phyloP scores from a whole-genome alignment of 495 filamentous ascomycete species.

The Penicillium mononematosum region DNA sequence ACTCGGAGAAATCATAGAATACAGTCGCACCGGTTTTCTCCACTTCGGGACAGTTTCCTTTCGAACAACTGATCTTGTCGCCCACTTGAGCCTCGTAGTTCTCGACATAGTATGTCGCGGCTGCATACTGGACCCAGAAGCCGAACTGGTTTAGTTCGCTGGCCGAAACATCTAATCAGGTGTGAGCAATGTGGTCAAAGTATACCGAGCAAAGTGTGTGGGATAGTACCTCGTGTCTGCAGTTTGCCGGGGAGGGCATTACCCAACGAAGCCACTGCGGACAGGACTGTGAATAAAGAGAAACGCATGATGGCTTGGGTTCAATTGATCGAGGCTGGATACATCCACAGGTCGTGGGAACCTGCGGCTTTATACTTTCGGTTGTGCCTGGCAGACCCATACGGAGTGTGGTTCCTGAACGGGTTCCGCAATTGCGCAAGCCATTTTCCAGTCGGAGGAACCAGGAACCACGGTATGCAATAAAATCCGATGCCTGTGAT shows the following conservation, averaged over 20 bases:
- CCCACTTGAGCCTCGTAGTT: conserved; percentile 41
- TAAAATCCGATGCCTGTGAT: not conserved
- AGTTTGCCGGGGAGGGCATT: conserved; percentile 17
- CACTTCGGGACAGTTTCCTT: conserved; percentile 56
- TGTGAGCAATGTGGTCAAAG: conserved; percentile 3
- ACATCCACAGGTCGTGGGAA: not conserved
- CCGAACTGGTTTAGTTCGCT: conserved; percentile 49
- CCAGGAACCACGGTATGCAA: not conserved
- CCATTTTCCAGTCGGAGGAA: not conserved
- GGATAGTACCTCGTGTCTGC: conserved; percentile 22
- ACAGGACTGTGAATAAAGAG: conserved; percentile 14
- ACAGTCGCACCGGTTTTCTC: conserved; percentile 52
- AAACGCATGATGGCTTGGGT: conserved; percentile 6
- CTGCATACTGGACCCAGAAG: conserved; percentile 68
- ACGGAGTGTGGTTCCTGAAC: not conserved
- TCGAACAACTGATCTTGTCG: conserved; percentile 52
- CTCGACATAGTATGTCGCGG: conserved; percentile 62
- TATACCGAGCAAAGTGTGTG: not conserved
- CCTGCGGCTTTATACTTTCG: not conserved
- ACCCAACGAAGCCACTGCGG: conserved; percentile 12
- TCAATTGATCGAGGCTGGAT: not conserved
- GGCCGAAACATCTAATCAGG: conserved; percentile 25
- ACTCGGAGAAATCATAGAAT: conserved; percentile 58
- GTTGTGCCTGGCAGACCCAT: not conserved
- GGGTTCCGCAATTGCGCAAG: not conserved